phyloP scores from a whole-genome alignment of 2,329 filamentous ascomycete genomes.

The Nemania abortiva region DNA sequence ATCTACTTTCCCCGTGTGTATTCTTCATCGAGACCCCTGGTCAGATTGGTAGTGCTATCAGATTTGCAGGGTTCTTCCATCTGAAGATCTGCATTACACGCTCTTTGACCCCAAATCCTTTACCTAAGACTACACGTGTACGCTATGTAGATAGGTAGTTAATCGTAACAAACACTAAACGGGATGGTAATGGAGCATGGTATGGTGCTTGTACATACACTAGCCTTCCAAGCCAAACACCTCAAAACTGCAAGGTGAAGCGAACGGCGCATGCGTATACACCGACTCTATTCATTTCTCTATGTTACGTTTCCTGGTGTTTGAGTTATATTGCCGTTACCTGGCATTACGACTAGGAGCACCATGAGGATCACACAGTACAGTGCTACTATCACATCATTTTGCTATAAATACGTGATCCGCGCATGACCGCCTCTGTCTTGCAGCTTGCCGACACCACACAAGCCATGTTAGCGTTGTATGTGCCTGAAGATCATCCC shows the following conservation, averaged over 20 bases:
- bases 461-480: slow-evolving; percentile 25
- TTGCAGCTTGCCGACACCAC: slow-evolving; percentile 10
- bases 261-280: slow-evolving; percentile 6
- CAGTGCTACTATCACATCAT: slow-evolving; percentile 28
- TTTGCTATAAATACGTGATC: slow-evolving; percentile 35
- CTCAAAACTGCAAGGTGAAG: slow-evolving; percentile 12
- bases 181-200: neutral
- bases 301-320: neutral
- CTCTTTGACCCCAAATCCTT: slow-evolving; percentile 4
- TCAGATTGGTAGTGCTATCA: neutral
- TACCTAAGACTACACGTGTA: neutral
- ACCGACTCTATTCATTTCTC: neutral
- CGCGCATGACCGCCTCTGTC: slow-evolving; percentile 22
- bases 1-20: slow-evolving; percentile 16
- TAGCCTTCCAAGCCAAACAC: neutral
- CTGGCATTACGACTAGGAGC: slow-evolving; percentile 1
- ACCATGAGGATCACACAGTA: slow-evolving; percentile 16
- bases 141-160: neutral
- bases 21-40: slow-evolving; percentile 13
- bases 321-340: slow-evolving; percentile 1
- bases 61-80: slow-evolving; percentile 24
- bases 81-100: slow-evolving; percentile 21
- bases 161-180: neutral
- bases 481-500: slow-evolving; percentile 34
- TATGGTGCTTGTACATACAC: neutral